phyloP scores from a whole-genome alignment of 1,139 yeast species.

The Saccharomyces hybrid region DNA sequence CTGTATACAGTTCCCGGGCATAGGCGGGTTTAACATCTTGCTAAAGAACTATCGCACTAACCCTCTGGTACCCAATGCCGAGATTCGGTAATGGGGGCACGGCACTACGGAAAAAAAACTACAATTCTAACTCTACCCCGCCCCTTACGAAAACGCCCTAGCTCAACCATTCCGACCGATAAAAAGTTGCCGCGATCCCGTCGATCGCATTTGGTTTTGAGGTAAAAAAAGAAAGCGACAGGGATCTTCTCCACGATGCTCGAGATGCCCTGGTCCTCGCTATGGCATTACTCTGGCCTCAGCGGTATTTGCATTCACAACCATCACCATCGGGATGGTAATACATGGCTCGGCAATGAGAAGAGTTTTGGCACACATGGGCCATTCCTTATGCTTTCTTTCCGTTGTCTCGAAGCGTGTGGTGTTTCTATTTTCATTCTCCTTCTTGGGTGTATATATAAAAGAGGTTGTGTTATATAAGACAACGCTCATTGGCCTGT shows the following conservation, averaged over 20 bases:
- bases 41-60: background rate
- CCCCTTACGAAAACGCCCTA: background rate
- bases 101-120: background rate
- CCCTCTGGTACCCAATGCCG: background rate
- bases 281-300: background rate
- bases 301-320: background rate
- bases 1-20: background rate
- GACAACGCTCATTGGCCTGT: constrained; percentile 1
- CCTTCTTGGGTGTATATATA: background rate
- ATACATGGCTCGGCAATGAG: background rate
- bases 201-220: background rate
- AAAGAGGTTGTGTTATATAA: background rate
- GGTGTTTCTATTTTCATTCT: background rate
- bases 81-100: background rate
- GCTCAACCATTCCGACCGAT: background rate
- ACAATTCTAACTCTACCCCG: background rate
- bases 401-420: background rate
- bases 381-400: background rate
- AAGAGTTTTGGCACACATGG: background rate
- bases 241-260: background rate
- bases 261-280: background rate
- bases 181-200: constrained; percentile 1
- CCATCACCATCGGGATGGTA: background rate
- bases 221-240: background rate
- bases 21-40: background rate